Conservation (phyloP, 208 protist genomes). For the Trypanosoma rangeli region DNA sequence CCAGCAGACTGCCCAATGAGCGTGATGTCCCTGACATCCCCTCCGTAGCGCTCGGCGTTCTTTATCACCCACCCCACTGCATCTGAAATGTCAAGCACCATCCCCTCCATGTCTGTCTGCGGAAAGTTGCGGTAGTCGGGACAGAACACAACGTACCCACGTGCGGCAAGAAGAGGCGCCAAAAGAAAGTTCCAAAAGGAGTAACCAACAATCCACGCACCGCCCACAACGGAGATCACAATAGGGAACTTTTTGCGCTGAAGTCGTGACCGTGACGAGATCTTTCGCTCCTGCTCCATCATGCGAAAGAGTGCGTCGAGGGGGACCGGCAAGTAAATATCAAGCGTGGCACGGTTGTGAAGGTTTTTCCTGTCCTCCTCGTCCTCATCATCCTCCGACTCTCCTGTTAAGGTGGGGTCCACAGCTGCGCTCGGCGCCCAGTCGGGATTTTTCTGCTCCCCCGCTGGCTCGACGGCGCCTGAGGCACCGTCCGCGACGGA, state of each 20-base stretch:
- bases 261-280: slow-evolving; percentile 48
- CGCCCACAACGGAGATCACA: slow-evolving; percentile 70
- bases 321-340: slow-evolving; percentile 81
- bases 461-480: not conserved
- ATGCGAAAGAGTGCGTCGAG: slow-evolving; percentile 70
- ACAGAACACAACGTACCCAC: slow-evolving; percentile 88
- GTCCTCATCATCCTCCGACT: slow-evolving; percentile 49
- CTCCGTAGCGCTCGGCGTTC: slow-evolving; percentile 87
- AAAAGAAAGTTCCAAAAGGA: slow-evolving; percentile 81
- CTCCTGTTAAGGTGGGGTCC: slow-evolving; percentile 8
- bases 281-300: slow-evolving; percentile 60
- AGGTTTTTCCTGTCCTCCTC: slow-evolving; percentile 77
- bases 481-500: not conserved
- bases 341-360: slow-evolving; percentile 78
- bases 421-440: not conserved
- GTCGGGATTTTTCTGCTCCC: slow-evolving; percentile 1
- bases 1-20: slow-evolving; percentile 81
- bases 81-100: slow-evolving; percentile 87
- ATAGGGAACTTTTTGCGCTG: slow-evolving; percentile 70
- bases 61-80: slow-evolving; percentile 84
- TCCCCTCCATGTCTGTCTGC: slow-evolving; percentile 88
- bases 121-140: slow-evolving; percentile 94
- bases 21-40: slow-evolving; percentile 76
- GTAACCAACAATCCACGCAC: slow-evolving; percentile 86
- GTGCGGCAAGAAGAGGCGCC: slow-evolving; percentile 65